Evolutionary conservation across 2,329 filamentous ascomycete species (phyloP).

Genomic region (Acephala macrosclerotiorum): DNA sequence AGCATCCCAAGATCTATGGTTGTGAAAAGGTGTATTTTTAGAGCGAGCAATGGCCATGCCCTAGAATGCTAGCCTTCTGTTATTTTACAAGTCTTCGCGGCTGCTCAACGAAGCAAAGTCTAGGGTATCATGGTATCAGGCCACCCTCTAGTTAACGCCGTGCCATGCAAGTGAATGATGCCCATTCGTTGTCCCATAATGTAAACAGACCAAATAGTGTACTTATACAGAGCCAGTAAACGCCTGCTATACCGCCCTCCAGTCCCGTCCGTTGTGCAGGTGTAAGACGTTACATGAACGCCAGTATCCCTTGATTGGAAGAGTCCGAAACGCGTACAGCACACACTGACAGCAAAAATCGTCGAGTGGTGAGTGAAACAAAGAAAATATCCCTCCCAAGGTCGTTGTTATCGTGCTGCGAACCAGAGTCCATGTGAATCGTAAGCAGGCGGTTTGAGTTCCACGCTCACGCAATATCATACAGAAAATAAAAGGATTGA

Average conservation of each 20-base stretch:
- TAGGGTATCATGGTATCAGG: neutral
- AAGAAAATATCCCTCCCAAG: neutral
- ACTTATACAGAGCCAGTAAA: neutral
- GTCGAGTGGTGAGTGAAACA: neutral
- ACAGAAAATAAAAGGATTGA: conserved; percentile 7
- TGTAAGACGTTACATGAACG: neutral
- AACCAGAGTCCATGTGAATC: neutral
- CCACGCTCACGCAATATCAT: neutral
- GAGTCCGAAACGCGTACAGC: neutral
- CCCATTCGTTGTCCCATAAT: neutral
- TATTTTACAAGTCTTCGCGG: neutral
- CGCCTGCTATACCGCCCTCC: neutral
- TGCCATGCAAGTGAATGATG: neutral
- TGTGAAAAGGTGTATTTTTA: neutral
- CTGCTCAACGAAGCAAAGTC: neutral
- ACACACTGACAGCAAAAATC: neutral
- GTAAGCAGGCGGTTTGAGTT: neutral
- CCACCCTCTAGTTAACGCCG: neutral
- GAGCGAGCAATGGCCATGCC: neutral
- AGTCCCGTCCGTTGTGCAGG: neutral
- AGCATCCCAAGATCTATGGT: neutral
- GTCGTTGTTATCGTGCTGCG: neutral
- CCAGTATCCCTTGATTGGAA: neutral
- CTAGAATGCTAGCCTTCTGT: neutral
- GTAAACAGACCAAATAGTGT: neutral